Conservation (phyloP, 2,329 filamentous ascomycete genomes). For the Ophiostoma sp. region DNA sequence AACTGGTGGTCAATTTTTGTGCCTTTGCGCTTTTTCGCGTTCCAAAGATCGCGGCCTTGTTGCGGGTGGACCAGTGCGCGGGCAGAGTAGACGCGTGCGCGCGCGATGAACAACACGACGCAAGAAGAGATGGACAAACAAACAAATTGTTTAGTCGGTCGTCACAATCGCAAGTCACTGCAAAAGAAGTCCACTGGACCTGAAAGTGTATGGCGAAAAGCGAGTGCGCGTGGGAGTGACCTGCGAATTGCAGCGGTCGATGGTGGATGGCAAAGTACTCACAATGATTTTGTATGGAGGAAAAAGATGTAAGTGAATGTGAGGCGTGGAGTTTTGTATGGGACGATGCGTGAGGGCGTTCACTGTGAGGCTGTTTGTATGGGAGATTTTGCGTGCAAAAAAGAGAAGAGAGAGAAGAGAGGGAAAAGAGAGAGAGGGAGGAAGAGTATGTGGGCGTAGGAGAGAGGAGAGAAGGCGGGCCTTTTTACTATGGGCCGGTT, state of each 20-base stretch:
- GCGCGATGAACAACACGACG: not conserved
- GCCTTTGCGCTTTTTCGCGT: slow-evolving; percentile 9
- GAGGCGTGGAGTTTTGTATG: slow-evolving; percentile 48
- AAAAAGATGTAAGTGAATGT: slow-evolving; percentile 43
- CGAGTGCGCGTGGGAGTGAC: slow-evolving; percentile 38
- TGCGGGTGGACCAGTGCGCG: slow-evolving; percentile 24
- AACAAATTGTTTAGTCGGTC: not conserved
- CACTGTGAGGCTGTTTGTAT: slow-evolving; percentile 51
- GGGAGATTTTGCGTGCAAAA: slow-evolving; percentile 47
- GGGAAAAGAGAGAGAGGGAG: slow-evolving; percentile 58
- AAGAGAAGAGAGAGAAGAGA: slow-evolving; percentile 53
- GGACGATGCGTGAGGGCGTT: slow-evolving; percentile 39
- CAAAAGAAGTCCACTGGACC: slow-evolving; percentile 19
- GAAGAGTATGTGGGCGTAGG: slow-evolving; percentile 60
- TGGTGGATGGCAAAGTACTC: slow-evolving; percentile 53
- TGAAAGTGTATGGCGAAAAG: not conserved
- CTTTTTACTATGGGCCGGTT: slow-evolving; percentile 65
- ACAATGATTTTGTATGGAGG: slow-evolving; percentile 50
- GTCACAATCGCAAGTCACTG: not conserved
- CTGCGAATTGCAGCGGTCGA: slow-evolving; percentile 43
- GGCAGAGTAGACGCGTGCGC: slow-evolving; percentile 10
- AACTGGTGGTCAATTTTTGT: slow-evolving; percentile 26
- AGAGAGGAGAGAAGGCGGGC: slow-evolving; percentile 52
- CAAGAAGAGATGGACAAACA: not conserved
- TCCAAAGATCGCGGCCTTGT: not conserved